Base-by-base conservation (phyloP, 176 grass and related monocot genomes). In the Aegilops speltoides region DNA sequence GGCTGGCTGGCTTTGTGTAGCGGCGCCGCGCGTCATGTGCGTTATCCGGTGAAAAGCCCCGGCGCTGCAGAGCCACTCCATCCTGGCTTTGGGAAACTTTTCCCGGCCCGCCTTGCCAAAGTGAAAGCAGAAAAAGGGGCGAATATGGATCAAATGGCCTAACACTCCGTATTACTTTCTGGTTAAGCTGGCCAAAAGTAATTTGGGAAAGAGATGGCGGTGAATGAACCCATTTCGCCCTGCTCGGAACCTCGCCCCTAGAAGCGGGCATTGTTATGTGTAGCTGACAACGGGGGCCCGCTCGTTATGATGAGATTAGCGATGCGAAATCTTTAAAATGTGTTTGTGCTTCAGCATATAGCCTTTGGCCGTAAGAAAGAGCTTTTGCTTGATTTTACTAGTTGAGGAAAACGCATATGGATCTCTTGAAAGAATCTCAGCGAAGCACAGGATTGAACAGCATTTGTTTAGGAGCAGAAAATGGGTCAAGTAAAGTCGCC, bases 1-100 rank as follows among this genome's bases (percentile, higher is more conserved):
- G 19, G 26, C 17, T n/a, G 15, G 34, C 16, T 31, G 76, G 19
- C 68, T 36, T 76, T 52, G 32, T 20, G 63, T 19, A 7, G 28
- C 13, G 2, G 73, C 73, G 26, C 23, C 71, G 38, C 17, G 25
- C 25, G 48, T 57, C 79, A 88, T 66, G 63, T 78, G 73, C 72
- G 63, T 78, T 88, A 88, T 83, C 86, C 86, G 45, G 63, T 28
- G 32, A 59, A 88, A 88, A 76, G 79, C 60, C 40, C 40, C 64
- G 64, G 78, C 19, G 22, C 59, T 10, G 29, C 26, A 74, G 6
- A 82, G 60, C 69, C 79, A 29, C 61, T 77, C 61, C 45, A 82
- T 56, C 25, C 22, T 32, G 40, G 36, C 77, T 73, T 70, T 56
- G 12, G 16, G 29, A 6, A 45, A 6, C 54, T 33, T 87, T 77